Evolutionary conservation across 139 green algal species (phyloP).

Genomic region (Spirogloea muscicola): DNA sequence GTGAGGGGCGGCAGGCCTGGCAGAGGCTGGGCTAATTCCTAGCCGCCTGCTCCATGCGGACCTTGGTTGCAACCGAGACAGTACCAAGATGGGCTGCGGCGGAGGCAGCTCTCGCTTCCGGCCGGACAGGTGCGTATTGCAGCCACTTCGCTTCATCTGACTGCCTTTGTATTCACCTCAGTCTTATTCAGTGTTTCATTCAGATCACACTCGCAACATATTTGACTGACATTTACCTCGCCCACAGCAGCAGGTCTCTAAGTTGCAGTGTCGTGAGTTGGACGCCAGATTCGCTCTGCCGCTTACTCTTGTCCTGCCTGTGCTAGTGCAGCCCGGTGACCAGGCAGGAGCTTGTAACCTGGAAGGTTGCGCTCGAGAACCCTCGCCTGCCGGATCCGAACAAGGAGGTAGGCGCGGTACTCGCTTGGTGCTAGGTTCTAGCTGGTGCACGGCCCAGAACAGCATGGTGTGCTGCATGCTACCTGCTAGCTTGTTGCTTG

Average conservation of each 20-base stretch:
- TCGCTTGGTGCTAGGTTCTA: not conserved
- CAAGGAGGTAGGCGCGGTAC: not conserved
- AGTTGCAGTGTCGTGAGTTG: too few species aligned
- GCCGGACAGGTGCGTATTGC: slow-evolving; percentile 14
- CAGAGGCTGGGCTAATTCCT: slow-evolving; percentile 16
- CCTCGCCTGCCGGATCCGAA: not conserved
- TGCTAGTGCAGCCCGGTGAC: slow-evolving; percentile 12
- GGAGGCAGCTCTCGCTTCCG: not conserved
- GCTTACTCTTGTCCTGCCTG: too few species aligned
- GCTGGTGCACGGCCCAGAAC: not conserved
- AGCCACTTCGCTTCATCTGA: not conserved
- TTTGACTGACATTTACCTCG: too few species aligned
- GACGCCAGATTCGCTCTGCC: too few species aligned
- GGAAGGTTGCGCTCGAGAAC: slow-evolving; percentile 20
- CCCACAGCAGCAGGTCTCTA: too few species aligned
- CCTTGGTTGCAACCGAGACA: not conserved
- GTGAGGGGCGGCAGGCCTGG: slow-evolving; percentile 25
- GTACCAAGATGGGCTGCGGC: not conserved
- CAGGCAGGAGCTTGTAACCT: slow-evolving; percentile 22
- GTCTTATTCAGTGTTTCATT: too few species aligned
- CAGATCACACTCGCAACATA: too few species aligned
- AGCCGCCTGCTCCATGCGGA: slow-evolving; percentile 6
- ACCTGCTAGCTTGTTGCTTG: too few species aligned
- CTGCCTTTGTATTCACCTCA: not conserved
- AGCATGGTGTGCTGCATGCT: too few species aligned